Evolutionary conservation across 2,329 filamentous ascomycete genomes (phyloP).

Genomic region (Pseudogymnoascus sp.): DNA sequence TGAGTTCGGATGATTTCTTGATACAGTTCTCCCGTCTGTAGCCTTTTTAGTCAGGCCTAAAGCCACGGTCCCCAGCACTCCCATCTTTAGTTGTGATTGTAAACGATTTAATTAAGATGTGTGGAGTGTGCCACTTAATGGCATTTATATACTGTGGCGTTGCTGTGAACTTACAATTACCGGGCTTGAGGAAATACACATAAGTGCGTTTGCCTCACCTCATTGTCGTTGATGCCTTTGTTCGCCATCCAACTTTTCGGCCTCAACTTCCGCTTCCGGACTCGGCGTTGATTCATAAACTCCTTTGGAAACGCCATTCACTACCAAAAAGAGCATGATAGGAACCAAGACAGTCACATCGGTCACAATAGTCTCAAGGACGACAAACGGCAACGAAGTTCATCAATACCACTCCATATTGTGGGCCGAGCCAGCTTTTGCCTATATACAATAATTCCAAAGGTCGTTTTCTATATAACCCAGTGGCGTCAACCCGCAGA

Average conservation of each 20-base stretch:
- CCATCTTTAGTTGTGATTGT: too few relatives aligned
- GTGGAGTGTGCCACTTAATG: not conserved
- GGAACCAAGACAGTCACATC: not conserved
- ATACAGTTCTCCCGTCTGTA: too few relatives aligned
- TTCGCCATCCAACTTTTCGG: not conserved
- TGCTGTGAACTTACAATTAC: not conserved
- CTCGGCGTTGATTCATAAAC: not conserved
- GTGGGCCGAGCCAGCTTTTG: constrained; percentile 1
- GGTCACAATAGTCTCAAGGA: not conserved
- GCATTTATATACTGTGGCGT: not conserved
- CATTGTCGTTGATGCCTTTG: not conserved
- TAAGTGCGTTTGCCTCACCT: not conserved
- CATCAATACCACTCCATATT: constrained; percentile 1
- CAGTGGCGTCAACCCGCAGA: not conserved
- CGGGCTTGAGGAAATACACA: not conserved
- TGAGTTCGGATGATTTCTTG: too few relatives aligned
- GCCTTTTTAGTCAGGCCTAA: too few relatives aligned
- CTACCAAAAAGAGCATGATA: not conserved
- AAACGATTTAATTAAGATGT: too few relatives aligned
- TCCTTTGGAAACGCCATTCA: not conserved
- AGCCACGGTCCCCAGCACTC: too few relatives aligned
- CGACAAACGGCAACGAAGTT: not conserved
- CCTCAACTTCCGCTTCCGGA: not conserved
- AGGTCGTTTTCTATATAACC: constrained; percentile 7
- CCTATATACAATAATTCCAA: constrained; percentile 7